Percentiles rank a stretch among this genome's conserved stretches.
These are phyloP conservation scores for Microcyclosporella mali DNA, from an alignment of 2,329 filamentous ascomycete species.

Conservation along the genomic window DNA sequence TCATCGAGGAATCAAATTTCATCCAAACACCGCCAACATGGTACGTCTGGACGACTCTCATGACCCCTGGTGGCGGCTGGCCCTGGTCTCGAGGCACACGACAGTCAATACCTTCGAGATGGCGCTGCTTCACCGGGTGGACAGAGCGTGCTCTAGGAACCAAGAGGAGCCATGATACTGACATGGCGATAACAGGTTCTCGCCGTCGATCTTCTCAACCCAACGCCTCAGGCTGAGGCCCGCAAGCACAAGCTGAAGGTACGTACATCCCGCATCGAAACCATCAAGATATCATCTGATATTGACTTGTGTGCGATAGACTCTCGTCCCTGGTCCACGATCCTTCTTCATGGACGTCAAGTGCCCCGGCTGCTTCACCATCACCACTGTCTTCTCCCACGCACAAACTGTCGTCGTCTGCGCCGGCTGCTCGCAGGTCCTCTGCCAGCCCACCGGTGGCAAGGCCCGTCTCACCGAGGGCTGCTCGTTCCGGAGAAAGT, in stretches of 20 bases:
- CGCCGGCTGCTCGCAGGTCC: constrained; percentile 97
- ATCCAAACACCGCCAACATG: constrained; percentile 27
- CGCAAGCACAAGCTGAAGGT: constrained; percentile 99
- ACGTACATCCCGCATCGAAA: constrained; percentile 29
- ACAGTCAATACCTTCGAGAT: constrained; percentile 7
- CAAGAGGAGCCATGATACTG: constrained; percentile 12
- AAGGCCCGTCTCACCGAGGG: constrained; percentile 99
- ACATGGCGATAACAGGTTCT: constrained; percentile 66
- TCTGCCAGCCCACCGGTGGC: constrained; percentile 98
- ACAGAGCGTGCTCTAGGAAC: neutral
- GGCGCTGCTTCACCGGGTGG: neutral
- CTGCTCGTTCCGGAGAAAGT: constrained; percentile 99
- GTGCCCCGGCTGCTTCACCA: constrained; percentile 99
- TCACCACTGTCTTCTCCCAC: constrained; percentile 99
- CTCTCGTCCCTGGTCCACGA: constrained; percentile 86
- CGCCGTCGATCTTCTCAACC: constrained; percentile 99
- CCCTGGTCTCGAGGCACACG: constrained; percentile 21
- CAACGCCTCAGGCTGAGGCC: constrained; percentile 92
- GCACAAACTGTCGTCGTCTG: constrained; percentile 99
- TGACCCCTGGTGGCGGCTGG: constrained; percentile 12
- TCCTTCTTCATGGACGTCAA: constrained; percentile 99
- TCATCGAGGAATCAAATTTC: constrained; percentile 11
- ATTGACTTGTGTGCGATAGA: constrained; percentile 17
- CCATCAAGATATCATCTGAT: constrained; percentile 1
- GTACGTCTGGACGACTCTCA: constrained; percentile 16